Percentiles rank a stretch among this genome's conserved stretches.
phyloP scores from a whole-genome alignment of 176 grass and related monocot genomes.

The Alloteropsis semialata region DNA sequence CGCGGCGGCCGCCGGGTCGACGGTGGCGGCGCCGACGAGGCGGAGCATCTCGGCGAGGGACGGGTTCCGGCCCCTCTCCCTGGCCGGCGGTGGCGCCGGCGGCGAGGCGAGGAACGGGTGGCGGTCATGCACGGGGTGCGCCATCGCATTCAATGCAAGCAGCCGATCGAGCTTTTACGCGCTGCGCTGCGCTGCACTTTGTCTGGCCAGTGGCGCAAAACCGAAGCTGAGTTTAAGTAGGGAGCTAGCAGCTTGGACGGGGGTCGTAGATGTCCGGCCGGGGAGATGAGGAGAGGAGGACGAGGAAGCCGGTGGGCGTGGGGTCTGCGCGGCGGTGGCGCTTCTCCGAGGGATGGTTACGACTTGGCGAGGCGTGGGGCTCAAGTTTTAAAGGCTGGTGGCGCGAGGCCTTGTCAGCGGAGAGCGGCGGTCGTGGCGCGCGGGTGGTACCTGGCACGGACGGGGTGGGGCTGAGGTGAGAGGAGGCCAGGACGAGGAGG shows the following conservation, averaged over 20 bases:
- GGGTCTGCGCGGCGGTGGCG: conserved; percentile 7
- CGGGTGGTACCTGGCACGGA: neutral
- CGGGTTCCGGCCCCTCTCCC: conserved; percentile 25
- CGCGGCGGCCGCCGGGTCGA: neutral
- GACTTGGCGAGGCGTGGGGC: conserved; percentile 43
- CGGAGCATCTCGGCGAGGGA: conserved; percentile 71
- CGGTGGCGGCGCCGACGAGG: conserved; percentile 60
- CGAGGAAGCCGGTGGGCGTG: neutral
- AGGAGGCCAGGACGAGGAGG: neutral
- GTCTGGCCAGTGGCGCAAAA: neutral
- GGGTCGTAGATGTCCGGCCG: neutral
- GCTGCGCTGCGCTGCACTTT: neutral
- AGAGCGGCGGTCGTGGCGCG: neutral
- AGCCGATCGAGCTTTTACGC: neutral
- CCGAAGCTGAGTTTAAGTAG: conserved; percentile 28
- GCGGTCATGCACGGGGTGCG: conserved; percentile 37
- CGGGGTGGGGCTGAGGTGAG: neutral
- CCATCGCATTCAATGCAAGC: conserved; percentile 38
- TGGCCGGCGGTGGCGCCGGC: neutral
- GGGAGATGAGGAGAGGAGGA: neutral
- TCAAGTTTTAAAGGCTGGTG: conserved; percentile 46
- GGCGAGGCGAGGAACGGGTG: conserved; percentile 40
- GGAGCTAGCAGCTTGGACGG: neutral
- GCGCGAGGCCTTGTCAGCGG: neutral
- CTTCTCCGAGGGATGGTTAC: conserved; percentile 30